A percentile compares a stretch with the other conserved stretches of the same genome.
Conservation (phyloP, 1,139 yeast genomes). For the Geotrichum macrosporum region DNA sequence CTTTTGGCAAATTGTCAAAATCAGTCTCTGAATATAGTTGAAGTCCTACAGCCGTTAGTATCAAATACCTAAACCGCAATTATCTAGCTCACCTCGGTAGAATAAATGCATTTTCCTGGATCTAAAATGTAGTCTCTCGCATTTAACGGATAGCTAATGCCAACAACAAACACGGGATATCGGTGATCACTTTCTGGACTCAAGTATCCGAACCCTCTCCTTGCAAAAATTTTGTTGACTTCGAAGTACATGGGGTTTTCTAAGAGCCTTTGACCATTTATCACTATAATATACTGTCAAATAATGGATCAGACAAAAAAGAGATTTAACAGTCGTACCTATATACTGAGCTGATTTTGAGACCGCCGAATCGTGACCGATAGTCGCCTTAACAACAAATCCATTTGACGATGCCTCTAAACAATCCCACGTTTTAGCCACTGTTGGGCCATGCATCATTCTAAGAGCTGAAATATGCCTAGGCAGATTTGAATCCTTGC, state of each 20-base stretch:
- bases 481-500: constrained; percentile 6
- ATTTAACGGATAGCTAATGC: constrained; percentile 36
- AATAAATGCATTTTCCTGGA: constrained; percentile 39
- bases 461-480: constrained; percentile 25
- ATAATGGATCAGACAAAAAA: not conserved
- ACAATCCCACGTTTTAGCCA: constrained; percentile 26
- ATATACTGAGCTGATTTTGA: constrained; percentile 46
- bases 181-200: constrained; percentile 5
- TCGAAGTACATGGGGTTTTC: constrained; percentile 31
- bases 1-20: constrained; percentile 9
- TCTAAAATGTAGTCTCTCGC: constrained; percentile 44
- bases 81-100: constrained; percentile 7
- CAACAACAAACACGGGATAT: constrained; percentile 38
- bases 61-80: not conserved
- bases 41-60: constrained; percentile 7
- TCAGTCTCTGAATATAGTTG: constrained; percentile 14
- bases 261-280: constrained; percentile 12
- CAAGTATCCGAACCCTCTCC: not conserved
- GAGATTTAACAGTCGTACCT: too few relatives aligned
- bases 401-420: constrained; percentile 26
- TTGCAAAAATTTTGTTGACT: constrained; percentile 37
- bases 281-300: constrained; percentile 7
- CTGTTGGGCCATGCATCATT: constrained; percentile 27
- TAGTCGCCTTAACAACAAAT: constrained; percentile 32
- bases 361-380: constrained; percentile 37